These are phyloP conservation scores for Botrytis paeoniae DNA, from an alignment of 2,329 filamentous ascomycete species.

Conservation along the genomic window DNA sequence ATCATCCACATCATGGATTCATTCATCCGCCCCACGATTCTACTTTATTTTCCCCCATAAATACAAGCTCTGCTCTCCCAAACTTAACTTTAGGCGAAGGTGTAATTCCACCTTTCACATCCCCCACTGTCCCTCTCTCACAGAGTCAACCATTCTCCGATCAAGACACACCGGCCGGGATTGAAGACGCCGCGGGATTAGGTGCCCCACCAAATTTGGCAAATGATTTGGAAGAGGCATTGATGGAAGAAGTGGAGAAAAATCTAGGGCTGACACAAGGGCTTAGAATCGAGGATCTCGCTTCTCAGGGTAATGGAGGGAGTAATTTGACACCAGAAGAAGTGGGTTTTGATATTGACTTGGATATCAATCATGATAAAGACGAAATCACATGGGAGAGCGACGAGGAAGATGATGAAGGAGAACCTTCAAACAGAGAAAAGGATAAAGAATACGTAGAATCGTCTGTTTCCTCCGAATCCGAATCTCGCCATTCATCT, in stretches of 20 bases:
- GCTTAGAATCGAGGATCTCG: background rate
- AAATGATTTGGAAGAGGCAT: constrained; percentile 6
- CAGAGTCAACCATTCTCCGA: background rate
- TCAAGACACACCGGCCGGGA: background rate
- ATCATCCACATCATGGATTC: background rate
- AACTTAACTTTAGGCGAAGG: background rate
- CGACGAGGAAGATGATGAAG: background rate
- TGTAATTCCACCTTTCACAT: constrained; percentile 10
- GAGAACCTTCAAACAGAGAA: background rate
- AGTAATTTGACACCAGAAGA: background rate
- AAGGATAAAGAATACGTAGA: background rate
- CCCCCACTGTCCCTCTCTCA: background rate
- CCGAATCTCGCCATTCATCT: background rate
- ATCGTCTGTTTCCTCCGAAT: background rate
- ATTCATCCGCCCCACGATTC: constrained; percentile 3
- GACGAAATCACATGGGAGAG: constrained; percentile 14
- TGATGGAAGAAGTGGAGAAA: constrained; percentile 2
- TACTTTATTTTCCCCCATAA: background rate
- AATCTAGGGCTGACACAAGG: background rate
- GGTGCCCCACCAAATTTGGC: constrained; percentile 2
- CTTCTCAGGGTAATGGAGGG: background rate
- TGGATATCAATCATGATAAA: background rate
- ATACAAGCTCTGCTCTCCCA: background rate
- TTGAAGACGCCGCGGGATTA: background rate
- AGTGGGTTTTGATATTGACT: background rate